Evolutionary conservation across 495 filamentous ascomycete species (phyloP), one percentile per base, ranked within the genome.

Genomic region (Penicillium coprophilum): DNA sequence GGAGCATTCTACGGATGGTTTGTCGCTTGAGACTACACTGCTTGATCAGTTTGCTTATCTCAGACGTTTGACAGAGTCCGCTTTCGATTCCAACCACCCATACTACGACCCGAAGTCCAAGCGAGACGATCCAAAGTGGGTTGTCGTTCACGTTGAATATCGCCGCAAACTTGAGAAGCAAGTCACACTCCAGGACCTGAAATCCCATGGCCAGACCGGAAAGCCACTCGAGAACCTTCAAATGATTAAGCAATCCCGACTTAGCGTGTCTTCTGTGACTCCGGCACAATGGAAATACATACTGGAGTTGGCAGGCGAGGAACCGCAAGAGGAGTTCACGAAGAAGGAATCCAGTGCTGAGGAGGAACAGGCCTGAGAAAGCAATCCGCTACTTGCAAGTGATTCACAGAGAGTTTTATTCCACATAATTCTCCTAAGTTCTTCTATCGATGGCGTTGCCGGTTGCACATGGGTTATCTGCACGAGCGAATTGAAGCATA

Each of bases 121-220:
- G 6, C 84, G 80, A n/a, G 82, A 87, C n/a, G 82, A 87, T 39
- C 91, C 91, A 8, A 92, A 87, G 65, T 98, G 94, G 94, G 87
- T 83, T 36, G 81, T 90, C 38, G 94, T 97, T 20, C 86, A 93
- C 51, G 94, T 98, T 44, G 79, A 85, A 64, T 96, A 96, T 69
- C 81, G 85, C 50, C 82, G 81, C 64, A 96, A 95, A 71, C 87
- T 97, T 57, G 66, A 71, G n/a, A 76, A 81, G n/a, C 79, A 84
- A 4, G 78, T 97, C 48, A 83, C 81, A 9, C 76, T 97, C 54
- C 81, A 82, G 56, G 87, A 92, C 63, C 80, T 98, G 40, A 87
- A 91, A 64, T 79, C 76, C 36, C 81, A 80, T 53, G 70, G 71
- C 27, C 67, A 80, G 41, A 66, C 80, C 4, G 88, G 85, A 10